Conservation (phyloP, 1,284 basidiomycete genomes). For the Cryptococcus deneoformans region DNA sequence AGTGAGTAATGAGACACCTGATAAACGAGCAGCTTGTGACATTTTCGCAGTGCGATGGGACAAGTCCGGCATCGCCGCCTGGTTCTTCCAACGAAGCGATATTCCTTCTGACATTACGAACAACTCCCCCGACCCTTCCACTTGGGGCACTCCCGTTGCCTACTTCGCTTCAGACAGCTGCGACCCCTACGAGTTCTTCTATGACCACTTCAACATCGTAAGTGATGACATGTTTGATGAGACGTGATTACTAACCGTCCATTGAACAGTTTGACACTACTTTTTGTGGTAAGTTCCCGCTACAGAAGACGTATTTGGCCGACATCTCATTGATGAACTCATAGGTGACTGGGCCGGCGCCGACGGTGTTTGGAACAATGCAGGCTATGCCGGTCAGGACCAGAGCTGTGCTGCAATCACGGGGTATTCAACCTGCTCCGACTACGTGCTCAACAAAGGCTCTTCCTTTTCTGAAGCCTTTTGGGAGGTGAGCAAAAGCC, state of each 20-base stretch:
- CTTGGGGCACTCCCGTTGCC: constrained; percentile 70
- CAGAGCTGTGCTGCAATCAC: constrained; percentile 78
- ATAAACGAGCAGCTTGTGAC: not conserved
- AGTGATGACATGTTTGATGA: not conserved
- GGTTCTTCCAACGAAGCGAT: constrained; percentile 68
- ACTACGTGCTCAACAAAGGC: constrained; percentile 57
- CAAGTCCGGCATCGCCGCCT: constrained; percentile 67
- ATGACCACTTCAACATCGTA: constrained; percentile 64
- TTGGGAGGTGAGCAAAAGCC: constrained; percentile 51
- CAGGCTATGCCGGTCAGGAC: constrained; percentile 72
- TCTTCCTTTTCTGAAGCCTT: constrained; percentile 71
- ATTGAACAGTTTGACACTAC: constrained; percentile 50
- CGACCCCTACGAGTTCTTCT: constrained; percentile 70
- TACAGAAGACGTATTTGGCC: constrained; percentile 41
- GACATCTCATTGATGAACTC: not conserved
- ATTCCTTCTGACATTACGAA: constrained; percentile 72
- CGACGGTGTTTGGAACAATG: constrained; percentile 60
- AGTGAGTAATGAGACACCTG: constrained; percentile 46
- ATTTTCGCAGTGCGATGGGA: constrained; percentile 67
- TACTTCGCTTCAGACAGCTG: constrained; percentile 68
- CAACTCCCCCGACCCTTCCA: constrained; percentile 63
- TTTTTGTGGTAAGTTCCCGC: constrained; percentile 40
- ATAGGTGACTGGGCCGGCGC: constrained; percentile 73
- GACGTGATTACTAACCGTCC: constrained; percentile 37
- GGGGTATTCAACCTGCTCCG: constrained; percentile 70